Evolutionary conservation across 192 early-diverging fungal species (phyloP).

Genomic region (Thamnidium elegans): DNA sequence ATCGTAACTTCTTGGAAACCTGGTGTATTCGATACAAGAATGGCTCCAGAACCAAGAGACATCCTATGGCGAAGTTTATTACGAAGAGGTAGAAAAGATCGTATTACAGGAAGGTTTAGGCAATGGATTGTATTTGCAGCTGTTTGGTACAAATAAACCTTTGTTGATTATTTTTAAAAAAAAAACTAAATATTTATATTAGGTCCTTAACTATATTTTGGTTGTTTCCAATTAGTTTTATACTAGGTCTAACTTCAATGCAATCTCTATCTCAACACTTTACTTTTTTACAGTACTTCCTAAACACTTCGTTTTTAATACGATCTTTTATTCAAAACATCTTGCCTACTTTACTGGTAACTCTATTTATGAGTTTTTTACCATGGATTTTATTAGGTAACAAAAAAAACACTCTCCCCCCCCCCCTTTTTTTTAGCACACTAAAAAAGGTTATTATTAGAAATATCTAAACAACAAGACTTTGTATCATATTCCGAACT

Average conservation of each 20-base stretch:
- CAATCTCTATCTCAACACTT: constrained; percentile 47
- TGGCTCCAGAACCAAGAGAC: constrained; percentile 65
- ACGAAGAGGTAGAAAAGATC: constrained; percentile 40
- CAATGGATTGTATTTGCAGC: constrained; percentile 43
- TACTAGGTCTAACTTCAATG: constrained; percentile 54
- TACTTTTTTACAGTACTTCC: constrained; percentile 44
- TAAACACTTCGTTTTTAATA: constrained; percentile 40
- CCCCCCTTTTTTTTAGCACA: no score
- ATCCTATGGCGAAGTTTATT: constrained; percentile 58
- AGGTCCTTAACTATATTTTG: constrained; percentile 63
- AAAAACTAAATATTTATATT: not conserved
- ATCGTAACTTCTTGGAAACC: constrained; percentile 50
- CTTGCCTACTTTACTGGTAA: constrained; percentile 56
- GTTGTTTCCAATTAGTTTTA: constrained; percentile 59
- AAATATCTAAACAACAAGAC: constrained; percentile 56
- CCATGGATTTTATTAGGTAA: constrained; percentile 58
- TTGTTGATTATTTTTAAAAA: no score
- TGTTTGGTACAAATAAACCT: constrained; percentile 21
- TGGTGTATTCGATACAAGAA: constrained; percentile 44
- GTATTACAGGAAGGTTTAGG: constrained; percentile 44
- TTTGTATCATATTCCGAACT: constrained; percentile 56
- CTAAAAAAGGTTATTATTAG: constrained; percentile 20
- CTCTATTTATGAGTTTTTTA: constrained; percentile 48
- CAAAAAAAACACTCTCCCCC: not conserved
- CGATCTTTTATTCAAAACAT: constrained; percentile 52